These are phyloP conservation scores for Epichloe brachyelytri DNA, from an alignment of 2,329 filamentous ascomycete genomes.

Conservation along the genomic window DNA sequence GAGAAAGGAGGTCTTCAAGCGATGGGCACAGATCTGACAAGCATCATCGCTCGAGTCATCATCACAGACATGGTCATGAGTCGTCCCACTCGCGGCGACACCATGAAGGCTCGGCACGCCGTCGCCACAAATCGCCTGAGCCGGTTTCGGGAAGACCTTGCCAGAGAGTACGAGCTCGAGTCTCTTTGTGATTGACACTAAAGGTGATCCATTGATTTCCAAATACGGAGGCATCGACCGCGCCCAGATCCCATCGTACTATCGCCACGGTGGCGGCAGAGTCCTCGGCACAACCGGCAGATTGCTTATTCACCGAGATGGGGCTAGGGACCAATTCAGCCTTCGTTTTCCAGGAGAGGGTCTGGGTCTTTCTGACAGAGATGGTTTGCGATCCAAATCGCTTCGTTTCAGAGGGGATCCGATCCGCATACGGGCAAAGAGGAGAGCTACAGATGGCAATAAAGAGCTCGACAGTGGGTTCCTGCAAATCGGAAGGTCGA, in stretches of 20 bases:
- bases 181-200: constrained; percentile 52
- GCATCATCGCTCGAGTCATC: constrained; percentile 4
- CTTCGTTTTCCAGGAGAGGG: constrained; percentile 32
- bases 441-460: constrained; percentile 5
- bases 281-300: constrained; percentile 52
- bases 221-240: constrained; percentile 58
- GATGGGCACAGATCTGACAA: constrained; percentile 4
- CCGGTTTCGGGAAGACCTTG: background rate
- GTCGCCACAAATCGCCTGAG: background rate
- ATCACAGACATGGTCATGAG: background rate
- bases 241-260: constrained; percentile 59
- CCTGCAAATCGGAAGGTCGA: constrained; percentile 29
- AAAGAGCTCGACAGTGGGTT: constrained; percentile 30
- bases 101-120: background rate
- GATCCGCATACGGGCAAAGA: constrained; percentile 25
- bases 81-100: background rate
- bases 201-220: constrained; percentile 64
- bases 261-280: constrained; percentile 52
- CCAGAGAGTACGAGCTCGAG: constrained; percentile 9
- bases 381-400: constrained; percentile 31
- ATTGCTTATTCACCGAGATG: constrained; percentile 54
- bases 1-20: constrained; percentile 7
- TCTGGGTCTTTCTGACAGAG: constrained; percentile 25
- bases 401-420: constrained; percentile 24
- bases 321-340: constrained; percentile 42